A percentile compares a stretch with the other conserved stretches of the same genome.
Conservation (phyloP, 2,329 filamentous ascomycete genomes). For the Verticillium klebahnii region DNA sequence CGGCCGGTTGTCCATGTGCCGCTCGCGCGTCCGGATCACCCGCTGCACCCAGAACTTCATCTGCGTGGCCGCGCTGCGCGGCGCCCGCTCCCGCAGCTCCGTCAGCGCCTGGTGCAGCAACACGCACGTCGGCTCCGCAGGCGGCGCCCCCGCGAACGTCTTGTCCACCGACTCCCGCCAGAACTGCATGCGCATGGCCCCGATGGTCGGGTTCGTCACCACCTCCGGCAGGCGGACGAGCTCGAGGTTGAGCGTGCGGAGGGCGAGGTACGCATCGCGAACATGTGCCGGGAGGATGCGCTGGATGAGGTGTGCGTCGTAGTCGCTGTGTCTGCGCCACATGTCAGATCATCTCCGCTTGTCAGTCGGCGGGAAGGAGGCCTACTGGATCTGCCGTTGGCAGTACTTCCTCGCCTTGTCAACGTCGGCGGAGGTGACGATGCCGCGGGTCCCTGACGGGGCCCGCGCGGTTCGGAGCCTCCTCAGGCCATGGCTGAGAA, state of each 20-base stretch:
- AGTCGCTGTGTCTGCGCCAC: conserved; percentile 69
- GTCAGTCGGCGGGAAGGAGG: neutral
- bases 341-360: neutral
- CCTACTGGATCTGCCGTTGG: conserved; percentile 46
- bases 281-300: conserved; percentile 74
- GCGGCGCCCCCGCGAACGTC: conserved; percentile 72
- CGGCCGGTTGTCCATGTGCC: conserved; percentile 77
- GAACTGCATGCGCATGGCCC: conserved; percentile 87
- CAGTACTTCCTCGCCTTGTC: conserved; percentile 51
- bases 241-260: conserved; percentile 90
- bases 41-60: conserved; percentile 72
- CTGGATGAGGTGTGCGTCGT: conserved; percentile 80
- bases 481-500: conserved; percentile 31
- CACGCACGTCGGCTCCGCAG: conserved; percentile 86
- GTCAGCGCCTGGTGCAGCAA: conserved; percentile 70
- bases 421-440: conserved; percentile 47
- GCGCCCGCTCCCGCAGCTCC: conserved; percentile 39
- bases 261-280: conserved; percentile 80
- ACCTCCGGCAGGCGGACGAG: conserved; percentile 85
- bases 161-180: conserved; percentile 83
- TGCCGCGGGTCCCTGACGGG: conserved; percentile 14
- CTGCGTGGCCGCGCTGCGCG: conserved; percentile 34
- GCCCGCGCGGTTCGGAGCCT: conserved; percentile 23
- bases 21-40: conserved; percentile 75
- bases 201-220: conserved; percentile 82